Evolutionary conservation across 2,329 filamentous ascomycete species (phyloP), one percentile per base, ranked within the genome.

Genomic region (Paraphoma sp.): DNA sequence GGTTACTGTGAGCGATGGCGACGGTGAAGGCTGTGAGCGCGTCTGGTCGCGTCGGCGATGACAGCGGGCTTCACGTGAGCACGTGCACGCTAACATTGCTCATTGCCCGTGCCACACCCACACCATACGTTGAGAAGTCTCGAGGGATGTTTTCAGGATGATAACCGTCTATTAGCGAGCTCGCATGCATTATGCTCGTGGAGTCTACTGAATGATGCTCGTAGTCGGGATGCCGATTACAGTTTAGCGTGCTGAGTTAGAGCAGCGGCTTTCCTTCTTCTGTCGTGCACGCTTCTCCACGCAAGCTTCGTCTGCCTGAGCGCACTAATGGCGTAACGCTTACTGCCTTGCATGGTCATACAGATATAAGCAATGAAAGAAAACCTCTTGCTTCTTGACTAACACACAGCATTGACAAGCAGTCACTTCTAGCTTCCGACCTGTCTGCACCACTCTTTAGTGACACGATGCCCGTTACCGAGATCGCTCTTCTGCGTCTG

Each of bases 401-500:
- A 5, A 23, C 23, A 43, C 41, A 8, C 14, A 3, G 3, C 10
- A 36, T 36, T 36, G 33, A 36, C 14, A 3, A 10, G 14, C 33
- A 36, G 6, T 14, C 9, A 36, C 9, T 10, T 7, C 33, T 2
- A 36, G 3, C 10, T 36, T 10, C 7, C 33, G 33, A 36, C 10
- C 33, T 36, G 23, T 23, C 3, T 36, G 3, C 33, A 36, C 33
- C 33, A 12, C 31, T 7, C 14, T 14, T 10, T 36, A 3, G 3
- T 3, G 2, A 2, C 33, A 36, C 33, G 2, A 36, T 36, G 33
- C 3, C 33, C 33, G 33, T 36, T 7, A 82, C 80, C n/a, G 80
- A 83, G 63, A 60, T 83, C 40, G 80, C 80, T 3, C 75, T 79
- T 36, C 72, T 82, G 6, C 76, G 69, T 17, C 65, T 81, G 30